These are phyloP conservation scores for Hypomontagnella submonticulosa DNA, from an alignment of 495 filamentous ascomycete genomes.

Conservation along the genomic window DNA sequence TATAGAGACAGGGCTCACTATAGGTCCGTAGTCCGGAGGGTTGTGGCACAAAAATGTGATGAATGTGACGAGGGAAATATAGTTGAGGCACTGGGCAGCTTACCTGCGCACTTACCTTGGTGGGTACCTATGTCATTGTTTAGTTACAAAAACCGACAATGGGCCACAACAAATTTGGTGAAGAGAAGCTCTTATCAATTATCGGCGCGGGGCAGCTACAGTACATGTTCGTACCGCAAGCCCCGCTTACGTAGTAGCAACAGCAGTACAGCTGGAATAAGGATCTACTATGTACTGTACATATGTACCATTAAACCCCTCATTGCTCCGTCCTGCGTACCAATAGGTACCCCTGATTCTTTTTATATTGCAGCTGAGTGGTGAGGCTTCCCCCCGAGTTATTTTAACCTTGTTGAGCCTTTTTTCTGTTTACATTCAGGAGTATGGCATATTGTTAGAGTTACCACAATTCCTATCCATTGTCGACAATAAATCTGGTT, in stretches of 20 bases:
- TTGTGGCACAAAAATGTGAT: constrained; percentile 23
- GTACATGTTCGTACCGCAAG: constrained; percentile 11
- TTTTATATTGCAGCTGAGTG: constrained; percentile 25
- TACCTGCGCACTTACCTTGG: constrained; percentile 21
- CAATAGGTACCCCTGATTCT: constrained; percentile 3
- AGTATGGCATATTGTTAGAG: not conserved
- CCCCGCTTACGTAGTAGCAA: constrained; percentile 17
- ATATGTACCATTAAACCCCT: constrained; percentile 38
- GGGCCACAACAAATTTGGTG: constrained; percentile 15
- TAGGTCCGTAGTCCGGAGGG: constrained; percentile 7
- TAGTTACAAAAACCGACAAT: constrained; percentile 1
- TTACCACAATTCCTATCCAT: too few relatives aligned
- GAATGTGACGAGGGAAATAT: constrained; percentile 27
- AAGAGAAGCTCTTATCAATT: constrained; percentile 44
- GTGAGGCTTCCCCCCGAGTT: constrained; percentile 37
- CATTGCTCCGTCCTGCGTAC: constrained; percentile 33
- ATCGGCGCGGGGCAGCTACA: constrained; percentile 39
- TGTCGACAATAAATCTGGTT: too few relatives aligned
- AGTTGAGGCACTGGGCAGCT: constrained; percentile 14
- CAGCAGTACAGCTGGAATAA: too few relatives aligned
- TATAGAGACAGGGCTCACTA: constrained; percentile 10
- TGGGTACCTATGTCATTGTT: constrained; percentile 19
- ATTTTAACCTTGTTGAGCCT: constrained; percentile 34
- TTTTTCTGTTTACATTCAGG: constrained; percentile 11
- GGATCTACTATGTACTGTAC: not conserved